Base-by-base conservation (phyloP, 2,329 filamentous ascomycete genomes). In the Neurospora sp. region DNA sequence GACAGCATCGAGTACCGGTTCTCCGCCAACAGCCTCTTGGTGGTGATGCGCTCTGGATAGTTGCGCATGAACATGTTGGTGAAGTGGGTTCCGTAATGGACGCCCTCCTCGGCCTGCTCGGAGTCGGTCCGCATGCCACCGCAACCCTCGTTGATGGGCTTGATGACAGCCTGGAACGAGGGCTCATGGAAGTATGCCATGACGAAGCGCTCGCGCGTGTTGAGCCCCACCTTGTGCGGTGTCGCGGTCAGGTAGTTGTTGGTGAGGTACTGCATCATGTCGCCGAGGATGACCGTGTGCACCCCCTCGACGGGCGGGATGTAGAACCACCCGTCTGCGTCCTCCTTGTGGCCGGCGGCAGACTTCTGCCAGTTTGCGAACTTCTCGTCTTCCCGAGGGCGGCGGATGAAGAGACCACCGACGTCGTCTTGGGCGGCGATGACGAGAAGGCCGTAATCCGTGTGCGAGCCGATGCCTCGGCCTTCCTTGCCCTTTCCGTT, bases 121-220 rank as follows among this genome's bases (percentile, higher is more conserved):
- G 76, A 28, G 74, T 72, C 67, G 78, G 76, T 3, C 77, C 76
- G 6, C 67, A 67, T 38, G 33, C 67, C 76, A 8, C 80, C 74
- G 70, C 80, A 82, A 2, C 80, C 80, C 3, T 57, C 69, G 0
- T 77, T 76, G 8, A 85, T 76, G 0, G 83, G 82, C 73, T 79
- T 80, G 15, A 83, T 70, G 10, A 83, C 79, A 0, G 82, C 78
- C 23, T 81, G 78, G 73, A 85, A 85, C 74, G 80, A 83, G 28
- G 83, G 83, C 76, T 85, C 83, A 70, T 85, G 83, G 74, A 85
- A 85, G 73, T 85, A 85, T 5, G 83, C 83, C 72, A 84, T 83
- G 0, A 83, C 80, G 46, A 82, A 84, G 4, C 83, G 79, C 74
- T 85, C 82, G 4, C 77, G 74, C 1, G 78, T 82, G 74, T 85